Evolutionary conservation across 768 basidiomycete species (phyloP).

Genomic region (Paxillus rubicundulus): DNA sequence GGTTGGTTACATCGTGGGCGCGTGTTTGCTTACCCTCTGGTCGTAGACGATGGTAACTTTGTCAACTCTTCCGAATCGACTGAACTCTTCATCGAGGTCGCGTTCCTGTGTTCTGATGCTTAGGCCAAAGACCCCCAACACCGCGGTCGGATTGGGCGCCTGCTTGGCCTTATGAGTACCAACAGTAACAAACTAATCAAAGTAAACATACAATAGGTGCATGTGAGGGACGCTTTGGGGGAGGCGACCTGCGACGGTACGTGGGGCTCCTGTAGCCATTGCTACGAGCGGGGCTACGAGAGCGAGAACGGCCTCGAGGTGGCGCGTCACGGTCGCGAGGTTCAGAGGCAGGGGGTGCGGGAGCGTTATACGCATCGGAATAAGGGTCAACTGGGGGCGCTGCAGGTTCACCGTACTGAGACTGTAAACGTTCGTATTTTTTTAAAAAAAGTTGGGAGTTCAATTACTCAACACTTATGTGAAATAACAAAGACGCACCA

Average conservation of each 20-base stretch:
- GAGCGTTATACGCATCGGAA: conserved; percentile 76
- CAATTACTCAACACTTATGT: no score
- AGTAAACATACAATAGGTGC: conserved; percentile 65
- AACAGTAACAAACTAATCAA: conserved; percentile 12
- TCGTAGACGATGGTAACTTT: conserved; percentile 98
- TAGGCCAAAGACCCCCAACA: conserved; percentile 97
- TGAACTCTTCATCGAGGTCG: conserved; percentile 94
- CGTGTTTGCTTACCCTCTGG: conserved; percentile 66
- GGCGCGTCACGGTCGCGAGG: conserved; percentile 55
- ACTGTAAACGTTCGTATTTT: conserved; percentile 10
- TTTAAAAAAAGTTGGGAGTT: conserved; percentile 9
- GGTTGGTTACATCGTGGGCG: conserved; percentile 7
- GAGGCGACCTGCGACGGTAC: conserved; percentile 55
- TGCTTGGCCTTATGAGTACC: conserved; percentile 48
- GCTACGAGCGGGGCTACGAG: conserved; percentile 61
- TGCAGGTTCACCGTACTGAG: conserved; percentile 65
- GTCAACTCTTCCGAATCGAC: conserved; percentile 82
- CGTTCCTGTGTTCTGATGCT: conserved; percentile 93
- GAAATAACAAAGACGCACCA: conserved; percentile 49
- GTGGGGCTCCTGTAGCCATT: conserved; percentile 58
- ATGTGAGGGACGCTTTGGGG: conserved; percentile 63
- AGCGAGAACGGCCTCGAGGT: conserved; percentile 69
- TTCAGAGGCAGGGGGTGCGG: conserved; percentile 45
- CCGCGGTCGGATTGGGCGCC: conserved; percentile 85
- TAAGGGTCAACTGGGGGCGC: conserved; percentile 71